Conservation (phyloP, 2,329 filamentous ascomycete species). For the Didymosphaeria variabile region DNA sequence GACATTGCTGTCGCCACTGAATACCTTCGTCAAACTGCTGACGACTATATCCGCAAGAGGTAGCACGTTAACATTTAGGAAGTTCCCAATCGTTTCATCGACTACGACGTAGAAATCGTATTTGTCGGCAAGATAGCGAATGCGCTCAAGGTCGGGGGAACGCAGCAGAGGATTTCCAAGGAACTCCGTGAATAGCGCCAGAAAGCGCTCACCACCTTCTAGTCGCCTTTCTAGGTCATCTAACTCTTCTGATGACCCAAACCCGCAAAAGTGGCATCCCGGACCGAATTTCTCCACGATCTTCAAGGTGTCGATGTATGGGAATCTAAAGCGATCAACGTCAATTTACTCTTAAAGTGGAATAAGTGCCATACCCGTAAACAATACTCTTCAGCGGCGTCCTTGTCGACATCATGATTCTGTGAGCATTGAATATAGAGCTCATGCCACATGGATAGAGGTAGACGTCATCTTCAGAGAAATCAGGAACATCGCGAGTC, state of each 20-base stretch:
- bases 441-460: constrained; percentile 94
- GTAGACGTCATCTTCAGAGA: constrained; percentile 87
- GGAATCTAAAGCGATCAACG: constrained; percentile 64
- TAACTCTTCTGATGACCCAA: constrained; percentile 78
- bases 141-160: constrained; percentile 84
- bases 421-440: constrained; percentile 89
- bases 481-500: constrained; percentile 62
- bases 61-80: constrained; percentile 93
- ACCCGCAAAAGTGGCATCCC: constrained; percentile 87
- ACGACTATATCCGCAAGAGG: constrained; percentile 90
- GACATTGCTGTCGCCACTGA: constrained; percentile 96
- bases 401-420: constrained; percentile 71
- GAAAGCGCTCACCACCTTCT: constrained; percentile 75
- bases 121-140: constrained; percentile 78
- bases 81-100: constrained; percentile 96
- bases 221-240: constrained; percentile 82
- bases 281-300: constrained; percentile 94
- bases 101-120: constrained; percentile 91
- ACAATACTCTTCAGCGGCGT: constrained; percentile 79
- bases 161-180: constrained; percentile 90
- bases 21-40: constrained; percentile 95
- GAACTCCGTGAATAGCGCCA: constrained; percentile 93
- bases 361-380: constrained; percentile 67
- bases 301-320: constrained; percentile 96
- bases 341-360: constrained; percentile 15